These are phyloP conservation scores for Effrenium voratum DNA, from an alignment of 73 alveolate species.

Conservation along the genomic window DNA sequence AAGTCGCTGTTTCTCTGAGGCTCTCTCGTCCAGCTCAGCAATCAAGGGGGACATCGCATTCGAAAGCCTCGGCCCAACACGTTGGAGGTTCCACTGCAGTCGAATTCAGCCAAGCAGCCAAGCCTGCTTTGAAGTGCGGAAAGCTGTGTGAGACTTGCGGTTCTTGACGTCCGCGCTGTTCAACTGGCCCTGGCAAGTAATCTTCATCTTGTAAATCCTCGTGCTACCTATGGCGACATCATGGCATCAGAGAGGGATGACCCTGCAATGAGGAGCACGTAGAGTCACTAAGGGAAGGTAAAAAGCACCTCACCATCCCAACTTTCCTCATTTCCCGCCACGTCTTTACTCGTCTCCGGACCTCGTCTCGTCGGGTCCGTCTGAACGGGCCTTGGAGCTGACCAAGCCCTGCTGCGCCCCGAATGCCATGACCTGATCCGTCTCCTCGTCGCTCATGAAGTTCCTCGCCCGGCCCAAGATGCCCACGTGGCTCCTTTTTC, in stretches of 20 bases:
- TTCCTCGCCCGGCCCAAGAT: no score
- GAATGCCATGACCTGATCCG: slow-evolving; percentile 1
- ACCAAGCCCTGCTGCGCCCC: slow-evolving; percentile 12
- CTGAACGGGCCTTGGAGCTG: neutral
- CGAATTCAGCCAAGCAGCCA: neutral
- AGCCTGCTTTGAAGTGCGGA: slow-evolving; percentile 48
- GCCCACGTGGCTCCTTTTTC: no score
- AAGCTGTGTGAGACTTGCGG: slow-evolving; percentile 43
- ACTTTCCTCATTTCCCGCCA: no score
- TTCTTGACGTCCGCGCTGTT: slow-evolving; percentile 34
- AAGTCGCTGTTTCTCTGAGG: neutral
- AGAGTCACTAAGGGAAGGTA: no score
- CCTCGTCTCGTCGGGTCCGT: no score
- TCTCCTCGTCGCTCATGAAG: slow-evolving; percentile 27
- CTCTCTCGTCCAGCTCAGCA: slow-evolving; percentile 38
- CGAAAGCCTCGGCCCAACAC: no score
- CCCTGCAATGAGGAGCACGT: no score
- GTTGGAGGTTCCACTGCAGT: neutral
- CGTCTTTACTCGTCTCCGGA: no score
- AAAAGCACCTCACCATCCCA: no score
- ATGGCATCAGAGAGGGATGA: no score
- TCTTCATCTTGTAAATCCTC: no score
- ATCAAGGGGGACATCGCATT: slow-evolving; percentile 1
- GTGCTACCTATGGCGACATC: no score
- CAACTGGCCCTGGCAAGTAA: slow-evolving; percentile 21